phyloP scores from a whole-genome alignment of 192 early-diverging fungal species.

The Rhizophagus sp. region DNA sequence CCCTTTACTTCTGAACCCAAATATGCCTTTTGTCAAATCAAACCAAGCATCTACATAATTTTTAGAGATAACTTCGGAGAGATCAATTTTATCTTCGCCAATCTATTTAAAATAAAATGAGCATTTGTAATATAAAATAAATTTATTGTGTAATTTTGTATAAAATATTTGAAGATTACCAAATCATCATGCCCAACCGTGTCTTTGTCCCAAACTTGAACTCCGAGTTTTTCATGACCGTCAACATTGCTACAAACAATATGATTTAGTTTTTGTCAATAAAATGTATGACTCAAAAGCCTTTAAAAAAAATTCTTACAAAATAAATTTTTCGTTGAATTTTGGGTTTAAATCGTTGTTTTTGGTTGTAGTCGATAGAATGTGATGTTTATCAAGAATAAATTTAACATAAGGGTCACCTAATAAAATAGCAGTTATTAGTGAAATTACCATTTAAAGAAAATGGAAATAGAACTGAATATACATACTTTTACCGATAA shows the following conservation, averaged over 20 bases:
- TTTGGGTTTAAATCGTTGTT: slow-evolving; percentile 23
- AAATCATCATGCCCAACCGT: slow-evolving; percentile 16
- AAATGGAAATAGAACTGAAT: neutral
- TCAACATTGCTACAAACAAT: slow-evolving; percentile 10
- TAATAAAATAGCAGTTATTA: too few species aligned
- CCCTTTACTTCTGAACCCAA: slow-evolving; percentile 31
- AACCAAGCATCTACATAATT: slow-evolving; percentile 26
- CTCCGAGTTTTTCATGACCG: neutral
- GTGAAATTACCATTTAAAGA: too few species aligned
- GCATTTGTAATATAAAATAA: neutral
- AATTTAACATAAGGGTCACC: slow-evolving; percentile 30
- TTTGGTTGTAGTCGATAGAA: slow-evolving; percentile 30
- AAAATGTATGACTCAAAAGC: neutral
- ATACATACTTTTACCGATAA: too few species aligned
- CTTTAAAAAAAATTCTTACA: slow-evolving; percentile 3
- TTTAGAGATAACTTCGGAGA: slow-evolving; percentile 12
- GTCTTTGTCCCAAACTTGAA: slow-evolving; percentile 37
- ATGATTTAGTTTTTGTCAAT: neutral
- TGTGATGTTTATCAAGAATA: slow-evolving; percentile 29
- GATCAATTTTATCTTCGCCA: slow-evolving; percentile 31
- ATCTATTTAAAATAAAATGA: slow-evolving; percentile 12
- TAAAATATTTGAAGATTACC: neutral
- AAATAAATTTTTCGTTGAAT: slow-evolving; percentile 38
- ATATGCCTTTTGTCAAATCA: slow-evolving; percentile 26
- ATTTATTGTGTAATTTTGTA: neutral